These are phyloP conservation scores for Globisporangium camurandrum DNA, from an alignment of 352 stramenopile species.

Conservation along the genomic window DNA sequence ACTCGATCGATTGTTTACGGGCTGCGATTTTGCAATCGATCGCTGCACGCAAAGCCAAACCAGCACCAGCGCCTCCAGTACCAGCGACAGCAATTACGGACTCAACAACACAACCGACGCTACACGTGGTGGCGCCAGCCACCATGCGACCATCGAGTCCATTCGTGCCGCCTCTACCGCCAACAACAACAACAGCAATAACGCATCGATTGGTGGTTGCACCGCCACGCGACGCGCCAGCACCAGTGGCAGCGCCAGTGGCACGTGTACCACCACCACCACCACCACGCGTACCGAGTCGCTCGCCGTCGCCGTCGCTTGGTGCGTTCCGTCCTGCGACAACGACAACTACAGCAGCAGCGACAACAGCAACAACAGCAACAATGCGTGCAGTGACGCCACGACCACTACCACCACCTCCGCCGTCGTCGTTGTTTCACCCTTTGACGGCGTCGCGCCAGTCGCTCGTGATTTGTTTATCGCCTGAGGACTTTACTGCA, in stretches of 20 bases:
- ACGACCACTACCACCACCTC: no score
- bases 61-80: background rate
- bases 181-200: background rate
- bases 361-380: background rate
- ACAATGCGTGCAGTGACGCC: background rate
- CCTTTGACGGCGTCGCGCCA: slow-evolving; percentile 60
- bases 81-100: background rate
- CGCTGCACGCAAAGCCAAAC: slow-evolving; percentile 28
- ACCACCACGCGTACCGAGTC: background rate
- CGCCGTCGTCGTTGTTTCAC: slow-evolving; percentile 23
- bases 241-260: background rate
- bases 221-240: background rate
- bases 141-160: background rate
- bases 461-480: slow-evolving; percentile 62
- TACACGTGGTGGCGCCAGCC: no score
- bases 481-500: slow-evolving; percentile 34
- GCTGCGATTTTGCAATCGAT: slow-evolving; percentile 43
- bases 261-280: background rate
- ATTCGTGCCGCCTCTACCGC: no score
- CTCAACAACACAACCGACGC: no score
- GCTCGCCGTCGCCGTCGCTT: background rate
- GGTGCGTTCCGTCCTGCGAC: no score
- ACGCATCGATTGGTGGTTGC: background rate
- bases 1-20: no score
- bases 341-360: background rate